These are phyloP conservation scores for Colletotrichum gigasporum DNA, from an alignment of 2,329 filamentous ascomycete genomes.

Conservation along the genomic window DNA sequence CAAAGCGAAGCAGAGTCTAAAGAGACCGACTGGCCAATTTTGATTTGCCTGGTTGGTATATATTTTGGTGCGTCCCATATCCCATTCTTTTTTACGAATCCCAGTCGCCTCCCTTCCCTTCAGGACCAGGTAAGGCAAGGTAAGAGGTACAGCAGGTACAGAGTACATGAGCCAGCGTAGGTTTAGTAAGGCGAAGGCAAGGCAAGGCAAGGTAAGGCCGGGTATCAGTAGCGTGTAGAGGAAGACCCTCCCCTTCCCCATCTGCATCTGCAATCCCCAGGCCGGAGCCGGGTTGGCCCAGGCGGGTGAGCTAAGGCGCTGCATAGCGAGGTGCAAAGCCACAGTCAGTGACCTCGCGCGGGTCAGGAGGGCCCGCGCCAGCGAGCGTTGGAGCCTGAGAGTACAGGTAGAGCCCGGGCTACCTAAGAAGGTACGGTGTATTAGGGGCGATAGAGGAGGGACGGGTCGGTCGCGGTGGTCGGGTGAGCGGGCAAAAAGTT, in stretches of 20 bases:
- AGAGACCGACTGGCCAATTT: constrained; percentile 13
- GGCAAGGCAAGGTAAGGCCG: background rate
- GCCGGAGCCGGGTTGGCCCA: background rate
- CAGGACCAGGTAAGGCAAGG: background rate
- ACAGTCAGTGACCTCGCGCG: background rate
- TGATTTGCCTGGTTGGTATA: constrained; percentile 23
- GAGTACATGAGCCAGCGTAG: background rate
- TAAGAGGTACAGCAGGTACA: constrained; percentile 3
- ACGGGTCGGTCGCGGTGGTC: background rate
- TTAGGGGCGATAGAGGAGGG: background rate
- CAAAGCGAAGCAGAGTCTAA: constrained; percentile 21
- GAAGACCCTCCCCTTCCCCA: background rate
- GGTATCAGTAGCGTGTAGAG: background rate
- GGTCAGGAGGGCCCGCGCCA: no score
- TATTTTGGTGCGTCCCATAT: constrained; percentile 32
- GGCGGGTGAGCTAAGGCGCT: constrained; percentile 13
- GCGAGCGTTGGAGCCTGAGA: no score
- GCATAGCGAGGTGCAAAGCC: constrained; percentile 5
- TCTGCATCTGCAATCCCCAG: constrained; percentile 6
- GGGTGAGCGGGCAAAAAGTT: background rate
- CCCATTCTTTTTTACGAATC: constrained; percentile 18
- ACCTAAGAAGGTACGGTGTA: background rate
- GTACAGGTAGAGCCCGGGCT: no score
- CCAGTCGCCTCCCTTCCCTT: constrained; percentile 11
- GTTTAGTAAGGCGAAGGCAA: background rate